phyloP scores from a whole-genome alignment of 2,329 filamentous ascomycete species.

The Bipolaris sorokiniana region DNA sequence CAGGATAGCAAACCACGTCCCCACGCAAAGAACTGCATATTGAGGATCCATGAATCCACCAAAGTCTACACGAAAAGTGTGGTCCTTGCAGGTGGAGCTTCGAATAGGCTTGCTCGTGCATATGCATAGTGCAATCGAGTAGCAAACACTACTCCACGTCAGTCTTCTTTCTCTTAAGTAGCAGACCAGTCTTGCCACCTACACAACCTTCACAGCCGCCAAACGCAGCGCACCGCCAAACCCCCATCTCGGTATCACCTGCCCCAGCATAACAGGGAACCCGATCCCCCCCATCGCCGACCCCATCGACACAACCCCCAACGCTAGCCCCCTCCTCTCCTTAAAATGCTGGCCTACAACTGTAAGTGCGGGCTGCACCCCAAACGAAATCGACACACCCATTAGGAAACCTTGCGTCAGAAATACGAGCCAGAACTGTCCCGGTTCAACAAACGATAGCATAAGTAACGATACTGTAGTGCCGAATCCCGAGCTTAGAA shows the following conservation, averaged over 20 bases:
- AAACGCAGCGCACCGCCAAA: slow-evolving; percentile 68
- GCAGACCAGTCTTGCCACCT: neutral
- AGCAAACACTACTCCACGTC: slow-evolving; percentile 54
- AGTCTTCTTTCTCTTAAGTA: neutral
- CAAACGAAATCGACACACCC: slow-evolving; percentile 52
- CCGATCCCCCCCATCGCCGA: slow-evolving; percentile 57
- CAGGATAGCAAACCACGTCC: slow-evolving; percentile 38
- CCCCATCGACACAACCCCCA: slow-evolving; percentile 53
- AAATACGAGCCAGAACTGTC: slow-evolving; percentile 52
- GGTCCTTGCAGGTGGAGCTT: slow-evolving; percentile 27
- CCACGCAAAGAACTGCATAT: slow-evolving; percentile 40
- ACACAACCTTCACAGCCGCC: slow-evolving; percentile 60
- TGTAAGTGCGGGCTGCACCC: slow-evolving; percentile 52
- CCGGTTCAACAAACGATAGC: slow-evolving; percentile 33
- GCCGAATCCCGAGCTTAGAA: slow-evolving; percentile 34
- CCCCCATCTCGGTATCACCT: slow-evolving; percentile 61
- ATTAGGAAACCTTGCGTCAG: slow-evolving; percentile 54
- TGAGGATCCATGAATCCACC: slow-evolving; percentile 41
- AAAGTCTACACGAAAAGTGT: slow-evolving; percentile 40
- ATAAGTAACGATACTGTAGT: slow-evolving; percentile 28
- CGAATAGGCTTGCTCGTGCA: slow-evolving; percentile 34
- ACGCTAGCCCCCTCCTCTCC: slow-evolving; percentile 50
- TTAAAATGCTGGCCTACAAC: slow-evolving; percentile 54
- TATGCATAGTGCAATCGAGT: slow-evolving; percentile 45
- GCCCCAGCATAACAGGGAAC: slow-evolving; percentile 63